phyloP scores from a whole-genome alignment of 2,329 filamentous ascomycete genomes.

The Thermothelomyces thermophilus region DNA sequence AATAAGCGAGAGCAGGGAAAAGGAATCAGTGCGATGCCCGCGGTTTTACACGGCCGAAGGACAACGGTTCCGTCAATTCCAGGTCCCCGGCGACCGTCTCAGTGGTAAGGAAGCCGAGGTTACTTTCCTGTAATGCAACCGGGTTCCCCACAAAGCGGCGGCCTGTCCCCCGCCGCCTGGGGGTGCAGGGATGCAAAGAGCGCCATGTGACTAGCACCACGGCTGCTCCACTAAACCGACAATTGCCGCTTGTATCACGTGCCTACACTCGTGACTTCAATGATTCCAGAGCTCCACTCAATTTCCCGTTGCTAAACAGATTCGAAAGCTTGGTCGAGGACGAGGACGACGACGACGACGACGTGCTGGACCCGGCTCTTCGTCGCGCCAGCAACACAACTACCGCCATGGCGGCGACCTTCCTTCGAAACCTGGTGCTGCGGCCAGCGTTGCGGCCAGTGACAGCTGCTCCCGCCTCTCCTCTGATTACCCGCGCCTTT shows the following conservation, averaged over 20 bases:
- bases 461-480: not conserved
- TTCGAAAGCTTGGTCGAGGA: constrained; percentile 2
- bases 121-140: constrained; percentile 5
- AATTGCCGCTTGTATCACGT: constrained; percentile 23
- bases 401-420: constrained; percentile 30
- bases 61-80: not conserved
- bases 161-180: not conserved
- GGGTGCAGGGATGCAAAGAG: not conserved
- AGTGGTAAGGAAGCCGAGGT: constrained; percentile 18
- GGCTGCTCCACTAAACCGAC: constrained; percentile 21
- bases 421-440: constrained; percentile 29
- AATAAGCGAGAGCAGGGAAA: not conserved
- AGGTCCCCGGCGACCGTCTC: not conserved
- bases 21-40: not conserved
- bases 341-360: constrained; percentile 11
- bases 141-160: constrained; percentile 10
- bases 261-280: constrained; percentile 16
- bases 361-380: not conserved
- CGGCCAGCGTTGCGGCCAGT: constrained; percentile 27
- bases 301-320: constrained; percentile 8
- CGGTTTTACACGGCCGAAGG: constrained; percentile 11
- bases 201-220: constrained; percentile 17
- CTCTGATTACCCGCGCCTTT: constrained; percentile 28
- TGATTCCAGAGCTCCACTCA: constrained; percentile 10
- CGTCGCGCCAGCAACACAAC: constrained; percentile 10